A percentile compares a stretch with the other conserved stretches of the same genome.
These are phyloP conservation scores for Trichoderma hamatum DNA, from an alignment of 2,329 filamentous ascomycete species.

Conservation along the genomic window DNA sequence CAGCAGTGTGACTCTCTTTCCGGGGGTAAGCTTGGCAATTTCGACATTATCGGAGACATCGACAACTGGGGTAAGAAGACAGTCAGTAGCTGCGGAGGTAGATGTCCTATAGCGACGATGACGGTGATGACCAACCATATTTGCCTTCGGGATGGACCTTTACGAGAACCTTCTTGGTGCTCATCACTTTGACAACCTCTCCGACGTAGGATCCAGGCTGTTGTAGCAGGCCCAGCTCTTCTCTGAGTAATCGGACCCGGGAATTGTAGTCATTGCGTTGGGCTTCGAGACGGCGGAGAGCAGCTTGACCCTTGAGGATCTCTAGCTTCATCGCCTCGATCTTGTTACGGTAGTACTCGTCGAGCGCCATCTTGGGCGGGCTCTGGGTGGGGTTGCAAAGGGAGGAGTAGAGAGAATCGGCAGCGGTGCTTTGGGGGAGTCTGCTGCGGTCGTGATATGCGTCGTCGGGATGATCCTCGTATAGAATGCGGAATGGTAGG, in stretches of 20 bases:
- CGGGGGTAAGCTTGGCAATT: conserved; percentile 91
- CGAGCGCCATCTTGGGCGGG: conserved; percentile 82
- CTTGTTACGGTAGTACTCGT: conserved; percentile 99
- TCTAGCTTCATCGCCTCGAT: conserved; percentile 99
- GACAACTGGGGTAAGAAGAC: conserved; percentile 66
- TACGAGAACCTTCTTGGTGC: conserved; percentile 97
- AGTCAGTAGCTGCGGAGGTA: not conserved
- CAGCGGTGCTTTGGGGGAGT: not conserved
- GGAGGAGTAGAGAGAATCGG: not conserved
- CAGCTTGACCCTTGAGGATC: conserved; percentile 98
- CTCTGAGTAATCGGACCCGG: conserved; percentile 86
- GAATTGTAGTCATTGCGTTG: conserved; percentile 99
- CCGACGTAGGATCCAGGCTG: conserved; percentile 98
- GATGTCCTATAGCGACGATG: not conserved
- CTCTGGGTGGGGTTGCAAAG: conserved; percentile 23
- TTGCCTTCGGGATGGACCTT: conserved; percentile 99
- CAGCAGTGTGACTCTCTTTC: conserved; percentile 94
- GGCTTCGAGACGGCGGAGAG: conserved; percentile 90
- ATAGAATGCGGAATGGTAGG: conserved; percentile 23
- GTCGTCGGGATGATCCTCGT: not conserved
- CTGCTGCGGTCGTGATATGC: not conserved
- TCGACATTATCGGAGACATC: conserved; percentile 95
- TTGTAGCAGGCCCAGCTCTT: conserved; percentile 93
- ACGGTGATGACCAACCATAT: conserved; percentile 72
- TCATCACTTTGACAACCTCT: conserved; percentile 99